phyloP scores from a whole-genome alignment of 1,284 basidiomycete species.

The Ustilago esculenta region DNA sequence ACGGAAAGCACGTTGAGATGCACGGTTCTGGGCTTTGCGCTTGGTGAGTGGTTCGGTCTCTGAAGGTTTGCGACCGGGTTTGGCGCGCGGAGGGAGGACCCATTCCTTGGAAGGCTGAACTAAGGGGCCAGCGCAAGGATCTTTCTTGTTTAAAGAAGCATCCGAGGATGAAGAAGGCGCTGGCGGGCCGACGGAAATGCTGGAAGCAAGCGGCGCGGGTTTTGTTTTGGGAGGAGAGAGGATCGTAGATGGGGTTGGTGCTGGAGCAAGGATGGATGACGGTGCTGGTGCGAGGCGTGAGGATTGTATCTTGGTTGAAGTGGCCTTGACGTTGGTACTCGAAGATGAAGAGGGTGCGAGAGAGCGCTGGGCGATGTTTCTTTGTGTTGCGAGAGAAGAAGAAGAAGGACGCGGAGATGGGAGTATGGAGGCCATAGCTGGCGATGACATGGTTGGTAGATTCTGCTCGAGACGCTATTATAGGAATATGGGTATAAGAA shows the following conservation, averaged over 20 bases:
- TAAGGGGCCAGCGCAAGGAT: constrained; percentile 17
- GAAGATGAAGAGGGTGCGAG: constrained; percentile 8
- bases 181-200: constrained; percentile 1
- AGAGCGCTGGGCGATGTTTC: constrained; percentile 17
- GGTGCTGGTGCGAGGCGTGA: constrained; percentile 4
- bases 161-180: background rate
- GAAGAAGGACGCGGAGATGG: constrained; percentile 17
- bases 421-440: constrained; percentile 26
- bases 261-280: background rate
- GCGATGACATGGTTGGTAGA: constrained; percentile 28
- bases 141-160: constrained; percentile 18
- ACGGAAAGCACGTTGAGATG: constrained; percentile 60
- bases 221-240: too few species aligned
- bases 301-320: background rate
- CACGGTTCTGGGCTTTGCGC: constrained; percentile 64
- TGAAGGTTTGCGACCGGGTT: constrained; percentile 65
- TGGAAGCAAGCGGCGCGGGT: background rate
- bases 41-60: constrained; percentile 63
- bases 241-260: constrained; percentile 5
- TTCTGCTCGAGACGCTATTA: too few species aligned
- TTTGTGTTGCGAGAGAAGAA: constrained; percentile 13
- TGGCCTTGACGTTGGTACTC: constrained; percentile 3
- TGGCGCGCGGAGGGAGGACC: constrained; percentile 64
- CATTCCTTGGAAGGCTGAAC: constrained; percentile 62
- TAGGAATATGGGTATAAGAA: too few species aligned